Base-by-base conservation (phyloP, 352 stramenopile genomes). In the Thalassiosira pacifica region DNA sequence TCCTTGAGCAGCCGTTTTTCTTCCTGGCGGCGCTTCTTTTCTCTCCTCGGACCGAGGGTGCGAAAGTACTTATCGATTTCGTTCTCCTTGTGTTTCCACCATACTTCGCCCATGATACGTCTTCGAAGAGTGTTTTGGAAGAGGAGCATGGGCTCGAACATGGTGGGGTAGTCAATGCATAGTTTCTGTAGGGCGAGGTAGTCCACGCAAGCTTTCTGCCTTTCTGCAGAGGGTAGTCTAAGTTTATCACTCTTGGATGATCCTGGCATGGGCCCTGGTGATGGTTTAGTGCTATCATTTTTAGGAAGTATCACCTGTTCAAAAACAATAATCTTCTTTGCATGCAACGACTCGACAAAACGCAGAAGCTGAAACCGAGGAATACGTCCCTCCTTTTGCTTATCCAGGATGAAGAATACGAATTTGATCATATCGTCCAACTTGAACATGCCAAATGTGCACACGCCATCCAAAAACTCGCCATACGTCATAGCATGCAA, bases 371-470 rank as follows among this genome's bases (percentile, higher is more conserved):
- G 68, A 9, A 53, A 27, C 55, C 75, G 75, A 63, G 34, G 27
- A 29, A 88, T 65, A 13, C 37, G 66, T 22, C 82, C 82, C 37
- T 74, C 32, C 42, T 80, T 81, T 1, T 78, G 19, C 64, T 82
- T 85, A 69, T 88, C 82, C 13, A 88, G 53, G 32, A 77, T 67
- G 53, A 88, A 88, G 57, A 88, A 88, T 13, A 88, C 45, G 31
- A 88, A 85, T 42, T 55, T 74, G 34, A 88, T 66, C 75, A 88
- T 88, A 40, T 88, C 82, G 19, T 84, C 70, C n/a, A 82, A 64
- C 69, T 88, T 85, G 59, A 88, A 85, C 27, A 85, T 73, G 9
- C 52, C 61, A 65, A 76, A 85, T 16, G 82, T 82, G 26, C 59
- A 65, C 10, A 85, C 48, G 9, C 59, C 75, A 26, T 82, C 69